Evolutionary conservation across 202 grass and related monocot genomes (phyloP), one percentile per base, ranked within the genome.

Genomic region (Dendrocalamus latiflorus): DNA sequence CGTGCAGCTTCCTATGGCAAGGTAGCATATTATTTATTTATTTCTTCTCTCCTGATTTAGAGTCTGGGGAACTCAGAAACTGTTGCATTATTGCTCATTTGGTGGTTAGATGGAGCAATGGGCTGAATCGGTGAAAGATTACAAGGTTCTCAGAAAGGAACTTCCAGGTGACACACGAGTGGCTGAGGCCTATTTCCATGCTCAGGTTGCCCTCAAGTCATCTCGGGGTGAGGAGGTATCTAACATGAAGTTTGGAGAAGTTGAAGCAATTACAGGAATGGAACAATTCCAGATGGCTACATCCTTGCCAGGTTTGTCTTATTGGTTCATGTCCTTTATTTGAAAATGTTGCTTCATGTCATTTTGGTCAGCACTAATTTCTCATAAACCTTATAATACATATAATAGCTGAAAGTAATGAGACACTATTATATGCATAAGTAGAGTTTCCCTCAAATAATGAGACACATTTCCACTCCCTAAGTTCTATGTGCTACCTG

Each of bases 221-320:
- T 95, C 91, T 54, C 93, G 83, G 9, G 96, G 96, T 18, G 96
- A 95, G 66, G 93, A 92, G 28, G 83, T 98, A 56, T 91, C 85
- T 24, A 98, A 98, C 77, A 64, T 98, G 83, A 98, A 95, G 65
- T 98, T 98, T 87, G 96, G 96, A 45, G 96, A 92, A 62, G 93
- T 98, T 76, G 93, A 98, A 81, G 79, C 83, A 65, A 92, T 98
- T 70, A 76, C 73, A 39, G 93, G 96, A 82, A 81, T 90, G 58
- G 91, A 95, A 68, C 93, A 95, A 37, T 98, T 98, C 70, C 91
- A 90, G 56, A 80, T 85, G 73, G 96, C 87, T 80, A 93, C 89
- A 80, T 85, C 79, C 58, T 92, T 98, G 81, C 96, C 96, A 73
- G 96, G 96, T 98, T 75, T 83, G 93, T 85, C 62, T 73, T 66